Evolutionary conservation across 2,329 filamentous ascomycete genomes (phyloP), one percentile per base, ranked within the genome.

Genomic region (Stagonosporopsis rhizophila): DNA sequence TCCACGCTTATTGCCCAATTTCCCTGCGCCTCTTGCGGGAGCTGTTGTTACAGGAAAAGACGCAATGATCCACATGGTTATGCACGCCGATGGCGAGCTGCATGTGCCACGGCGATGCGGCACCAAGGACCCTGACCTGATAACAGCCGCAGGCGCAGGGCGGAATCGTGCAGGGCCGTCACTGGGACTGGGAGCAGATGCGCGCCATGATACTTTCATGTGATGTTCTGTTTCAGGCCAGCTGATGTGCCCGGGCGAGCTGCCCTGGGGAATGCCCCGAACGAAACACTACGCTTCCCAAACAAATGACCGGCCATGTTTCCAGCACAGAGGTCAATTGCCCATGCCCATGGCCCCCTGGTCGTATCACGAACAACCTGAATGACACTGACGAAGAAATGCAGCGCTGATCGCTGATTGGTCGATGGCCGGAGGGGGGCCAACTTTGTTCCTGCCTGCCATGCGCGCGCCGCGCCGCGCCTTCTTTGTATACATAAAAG

Each of bases 21-120:
- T 54, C 49, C 58, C 60, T 55, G 45, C 48, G 55, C 56, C 20
- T 42, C 42, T 58, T 58, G 57, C 52, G 37, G 62, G 55, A 57
- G 49, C 61, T 50, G 58, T 52, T 34, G 66, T 67, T 64, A 65
- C 64, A 67, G 48, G 61, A 60, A 65, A 66, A 59, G 55, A 44
- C 64, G 59, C 64, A 65, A 50, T 52, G 60, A 52, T 58, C 59
- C 60, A 66, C 62, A 50, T 34, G 47, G 41, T 48, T 45, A 53
- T 60, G 58, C 59, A 56, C 59, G 56, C 41, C 40, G 47, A 45
- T 49, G 44, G 57, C 27, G 46, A 41, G 41, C 35, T 52, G 54
- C 61, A 61, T 64, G 56, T 53, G 57, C 58, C 56, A 55, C 56
- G 38, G 35, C 52, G 55, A 57, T 49, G 49, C 55, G 44, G 61